Evolutionary conservation across 1,139 yeast species (phyloP), one percentile per base, ranked within the genome.

Genomic region (Scheffersomyces titani): DNA sequence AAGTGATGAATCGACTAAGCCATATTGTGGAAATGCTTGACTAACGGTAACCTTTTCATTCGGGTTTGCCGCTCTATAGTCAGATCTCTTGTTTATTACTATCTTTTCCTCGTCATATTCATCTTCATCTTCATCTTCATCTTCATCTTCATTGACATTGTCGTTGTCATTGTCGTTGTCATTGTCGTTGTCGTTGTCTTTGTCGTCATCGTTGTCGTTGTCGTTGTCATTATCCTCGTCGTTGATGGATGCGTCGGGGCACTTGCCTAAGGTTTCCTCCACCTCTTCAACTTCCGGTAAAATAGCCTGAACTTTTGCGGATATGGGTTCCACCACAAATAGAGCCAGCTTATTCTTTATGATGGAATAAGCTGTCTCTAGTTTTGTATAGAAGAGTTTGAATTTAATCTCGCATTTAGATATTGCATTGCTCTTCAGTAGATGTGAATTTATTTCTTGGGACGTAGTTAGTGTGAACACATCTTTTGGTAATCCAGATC

Each of bases 11-110:
- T 70, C 73, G n/a, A 70, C 68, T n/a, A 64, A 54, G 3, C 80
- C 80, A 60, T 77, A 77, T 52, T 76, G 76, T 11, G 83, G 83
- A 60, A 80, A 79, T 9, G 77, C 77, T 54, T 77, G 83, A 40
- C 71, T 67, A 1, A 78, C 62, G 0, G 79, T 75, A 44, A 79
- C 71, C 51, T 66, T 65, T 44, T 72, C 77, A 21, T 68, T 68
- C 9, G 59, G 64, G 46, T 56, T 60, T 1, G 52, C 53, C 51
- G 45, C 47, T 20, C 30, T 54, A 18, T 51, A 53, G 46, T 47
- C 22, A 54, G 56, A 20, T 19, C 49, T 48, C 24, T 48, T 49
- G 22, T 19, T 40, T 7, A 20, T 19, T 9, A 19, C 36, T 19
- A 46, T 46, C 49, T 46, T 46, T 16, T 22, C 59, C 11, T 55